These are phyloP conservation scores for Erysimum pusillum DNA, from an alignment of 441 rosid species.

Conservation along the genomic window DNA sequence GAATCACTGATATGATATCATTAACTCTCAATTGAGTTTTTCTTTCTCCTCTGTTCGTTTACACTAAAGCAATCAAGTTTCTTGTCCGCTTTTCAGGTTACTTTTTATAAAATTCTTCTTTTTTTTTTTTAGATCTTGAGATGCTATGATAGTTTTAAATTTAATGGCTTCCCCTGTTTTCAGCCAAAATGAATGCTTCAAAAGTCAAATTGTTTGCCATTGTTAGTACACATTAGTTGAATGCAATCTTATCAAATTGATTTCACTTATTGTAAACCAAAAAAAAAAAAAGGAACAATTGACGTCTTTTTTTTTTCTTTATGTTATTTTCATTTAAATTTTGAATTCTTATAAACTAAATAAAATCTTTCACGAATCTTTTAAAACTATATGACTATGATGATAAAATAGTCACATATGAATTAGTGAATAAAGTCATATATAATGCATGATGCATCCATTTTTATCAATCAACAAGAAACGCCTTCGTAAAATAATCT, in stretches of 20 bases:
- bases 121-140: neutral
- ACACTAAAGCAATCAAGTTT: constrained; percentile 11
- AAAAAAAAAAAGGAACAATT: neutral
- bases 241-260: constrained; percentile 33
- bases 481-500: neutral
- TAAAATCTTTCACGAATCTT: neutral
- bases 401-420: neutral
- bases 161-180: constrained; percentile 44
- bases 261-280: neutral
- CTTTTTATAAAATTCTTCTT: neutral
- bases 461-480: neutral
- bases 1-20: constrained; percentile 4
- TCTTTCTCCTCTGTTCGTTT: constrained; percentile 4
- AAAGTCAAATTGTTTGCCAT: constrained; percentile 48
- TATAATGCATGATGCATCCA: neutral
- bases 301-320: neutral
- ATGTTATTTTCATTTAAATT: constrained; percentile 4
- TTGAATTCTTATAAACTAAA: neutral
- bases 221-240: constrained; percentile 42
- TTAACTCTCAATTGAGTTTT: constrained; percentile 12
- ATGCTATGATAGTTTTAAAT: constrained; percentile 29
- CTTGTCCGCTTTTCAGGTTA: constrained; percentile 13
- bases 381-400: neutral
- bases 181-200: constrained; percentile 43
- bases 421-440: neutral